These are phyloP conservation scores for Atkinsonella texensis DNA, from an alignment of 2,329 filamentous ascomycete species.

Conservation along the genomic window DNA sequence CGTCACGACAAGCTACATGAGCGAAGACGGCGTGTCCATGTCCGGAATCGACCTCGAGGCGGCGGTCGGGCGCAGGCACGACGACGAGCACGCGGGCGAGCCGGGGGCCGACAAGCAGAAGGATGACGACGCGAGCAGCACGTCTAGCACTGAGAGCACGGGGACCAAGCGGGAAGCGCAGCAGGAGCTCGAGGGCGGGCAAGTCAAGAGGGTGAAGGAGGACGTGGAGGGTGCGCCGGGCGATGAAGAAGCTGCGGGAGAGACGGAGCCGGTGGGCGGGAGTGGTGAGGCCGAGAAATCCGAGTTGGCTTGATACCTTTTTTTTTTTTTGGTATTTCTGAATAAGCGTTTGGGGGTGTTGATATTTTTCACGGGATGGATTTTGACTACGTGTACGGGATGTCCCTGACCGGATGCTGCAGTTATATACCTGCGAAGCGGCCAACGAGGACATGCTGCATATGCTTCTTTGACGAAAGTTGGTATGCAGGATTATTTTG, in stretches of 20 bases:
- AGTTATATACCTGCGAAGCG: too few relatives aligned
- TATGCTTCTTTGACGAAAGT: too few relatives aligned
- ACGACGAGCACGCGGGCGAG: conserved; percentile 12
- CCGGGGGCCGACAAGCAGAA: conserved; percentile 14
- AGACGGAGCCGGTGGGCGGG: too few relatives aligned
- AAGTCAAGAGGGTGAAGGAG: conserved; percentile 39
- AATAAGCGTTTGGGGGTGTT: too few relatives aligned
- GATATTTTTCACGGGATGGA: too few relatives aligned
- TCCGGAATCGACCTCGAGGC: conserved; percentile 48
- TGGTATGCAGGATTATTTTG: too few relatives aligned
- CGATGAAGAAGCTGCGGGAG: neutral
- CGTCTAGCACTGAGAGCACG: conserved; percentile 19
- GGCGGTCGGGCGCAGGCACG: conserved; percentile 42
- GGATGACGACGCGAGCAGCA: conserved; percentile 14
- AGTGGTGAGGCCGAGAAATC: too few relatives aligned
- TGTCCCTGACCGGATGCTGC: too few relatives aligned
- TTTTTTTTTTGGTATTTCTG: too few relatives aligned
- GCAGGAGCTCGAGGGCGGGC: conserved; percentile 28
- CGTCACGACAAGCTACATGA: conserved; percentile 26
- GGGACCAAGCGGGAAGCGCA: conserved; percentile 46
- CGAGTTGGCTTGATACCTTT: too few relatives aligned
- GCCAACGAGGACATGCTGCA: too few relatives aligned
- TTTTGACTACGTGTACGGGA: too few relatives aligned
- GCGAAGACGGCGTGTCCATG: conserved; percentile 33
- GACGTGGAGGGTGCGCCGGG: conserved; percentile 11